Base-by-base conservation (phyloP, 139 green algal species). In the Coelastrella sp. region DNA sequence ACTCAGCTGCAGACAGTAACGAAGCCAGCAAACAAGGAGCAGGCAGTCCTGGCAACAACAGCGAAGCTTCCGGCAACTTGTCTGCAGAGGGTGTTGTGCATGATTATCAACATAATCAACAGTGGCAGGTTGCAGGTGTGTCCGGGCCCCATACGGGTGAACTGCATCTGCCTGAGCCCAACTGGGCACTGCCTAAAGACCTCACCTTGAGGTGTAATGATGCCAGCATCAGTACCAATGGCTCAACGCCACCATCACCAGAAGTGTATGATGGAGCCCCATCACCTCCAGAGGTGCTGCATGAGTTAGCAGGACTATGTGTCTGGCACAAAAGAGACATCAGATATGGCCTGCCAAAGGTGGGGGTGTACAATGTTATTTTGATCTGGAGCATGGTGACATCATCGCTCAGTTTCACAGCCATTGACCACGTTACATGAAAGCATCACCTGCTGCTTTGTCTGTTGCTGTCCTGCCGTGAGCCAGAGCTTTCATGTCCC, bases 281-380 rank as follows among this genome's bases (percentile, higher is more conserved):
- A 9, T 11, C 22, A 6, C 20, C 60, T 27, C 82, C 91, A 35
- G 35, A 70, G 57, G 73, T 80, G 27, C 60, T 81, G 84, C 11
- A 79, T 58, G 49, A 80, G 27, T 20, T 73, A 57, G 22, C 81
- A 12, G 75, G 25, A 17, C 74, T 93, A 63, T 91, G 84, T 65
- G 75, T 87, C 20, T 95, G 93, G 92, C 91, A 94, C 74, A 57
- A 84, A 3, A 15, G 9, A n/a, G 93, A 95, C 86, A 89, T 84
- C 11, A 87, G 87, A 12, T 92, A 92, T 27, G 90, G 90, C 6
- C 57, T 94, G 78, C 93, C 93, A 57, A 95, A 94, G 93, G 91
- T 86, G 80, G 25, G 35, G 15, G 10, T 24, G 15, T 35, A 19
- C 11, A 15, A 70, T 17, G 76, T 17, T 5, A 79, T n/a, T 79